Evolutionary conservation across 345 rosid species (phyloP).

Genomic region (Linum tenue): DNA sequence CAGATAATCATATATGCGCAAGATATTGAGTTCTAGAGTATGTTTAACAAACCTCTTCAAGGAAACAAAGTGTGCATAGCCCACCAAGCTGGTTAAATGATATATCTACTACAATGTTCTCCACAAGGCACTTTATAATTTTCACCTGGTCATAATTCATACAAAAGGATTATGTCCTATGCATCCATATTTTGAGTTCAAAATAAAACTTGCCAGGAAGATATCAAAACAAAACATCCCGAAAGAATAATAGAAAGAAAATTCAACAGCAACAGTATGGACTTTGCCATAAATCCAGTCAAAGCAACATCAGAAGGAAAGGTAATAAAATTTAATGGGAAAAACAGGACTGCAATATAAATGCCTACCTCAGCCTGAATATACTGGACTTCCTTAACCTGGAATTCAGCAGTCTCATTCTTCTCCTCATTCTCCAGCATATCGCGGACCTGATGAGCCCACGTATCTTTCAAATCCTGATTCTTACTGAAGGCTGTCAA

Average conservation of each 20-base stretch:
- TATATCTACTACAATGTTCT: slow-evolving; percentile 61
- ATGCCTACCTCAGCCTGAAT: slow-evolving; percentile 87
- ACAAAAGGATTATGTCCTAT: background rate
- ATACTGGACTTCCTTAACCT: slow-evolving; percentile 92
- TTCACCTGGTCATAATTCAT: slow-evolving; percentile 46
- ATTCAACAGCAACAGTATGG: background rate
- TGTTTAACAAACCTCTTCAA: slow-evolving; percentile 48
- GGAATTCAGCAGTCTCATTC: slow-evolving; percentile 77
- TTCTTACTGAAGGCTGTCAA: slow-evolving; percentile 54
- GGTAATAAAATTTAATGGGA: background rate
- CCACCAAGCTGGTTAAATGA: slow-evolving; percentile 79
- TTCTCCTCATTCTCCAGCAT: slow-evolving; percentile 83
- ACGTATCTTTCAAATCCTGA: slow-evolving; percentile 63
- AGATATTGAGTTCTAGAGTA: background rate
- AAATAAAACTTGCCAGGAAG: background rate
- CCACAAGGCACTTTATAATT: slow-evolving; percentile 58
- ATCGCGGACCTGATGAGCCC: slow-evolving; percentile 97
- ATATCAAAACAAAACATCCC: background rate
- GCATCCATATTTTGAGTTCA: background rate
- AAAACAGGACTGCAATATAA: background rate
- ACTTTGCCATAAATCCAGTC: too few species aligned
- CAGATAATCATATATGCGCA: background rate
- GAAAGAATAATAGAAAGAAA: background rate
- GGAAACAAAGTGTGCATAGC: slow-evolving; percentile 60
- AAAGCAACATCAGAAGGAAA: background rate